Percentiles rank a stretch among this genome's conserved stretches.
Evolutionary conservation across 495 filamentous ascomycete genomes (phyloP).

Genomic region (Chaetomium cochliodes): DNA sequence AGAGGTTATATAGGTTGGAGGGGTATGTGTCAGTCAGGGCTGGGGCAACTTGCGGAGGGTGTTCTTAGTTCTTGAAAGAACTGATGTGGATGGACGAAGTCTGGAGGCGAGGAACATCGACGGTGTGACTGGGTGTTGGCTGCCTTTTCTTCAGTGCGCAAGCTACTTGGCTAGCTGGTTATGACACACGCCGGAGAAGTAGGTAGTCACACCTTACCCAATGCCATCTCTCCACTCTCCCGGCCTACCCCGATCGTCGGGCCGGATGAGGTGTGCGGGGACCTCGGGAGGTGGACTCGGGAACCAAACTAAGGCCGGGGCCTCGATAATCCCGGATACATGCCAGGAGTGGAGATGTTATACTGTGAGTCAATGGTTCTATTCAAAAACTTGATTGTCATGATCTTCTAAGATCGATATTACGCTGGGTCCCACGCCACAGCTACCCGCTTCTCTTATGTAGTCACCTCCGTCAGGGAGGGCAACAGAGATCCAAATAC

Average conservation of each 20-base stretch:
- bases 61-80: not conserved
- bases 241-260: conserved; percentile 12
- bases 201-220: not conserved
- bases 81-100: not conserved
- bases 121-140: not conserved
- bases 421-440: too few relatives aligned
- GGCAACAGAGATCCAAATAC: too few relatives aligned
- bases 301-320: conserved; percentile 4
- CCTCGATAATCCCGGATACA: conserved; percentile 12
- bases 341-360: not conserved
- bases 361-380: too few relatives aligned
- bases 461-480: too few relatives aligned
- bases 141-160: not conserved
- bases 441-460: too few relatives aligned
- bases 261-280: conserved; percentile 19
- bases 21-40: too few relatives aligned
- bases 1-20: not conserved
- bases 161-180: not conserved
- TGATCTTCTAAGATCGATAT: too few relatives aligned
- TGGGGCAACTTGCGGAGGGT: not conserved
- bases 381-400: too few relatives aligned
- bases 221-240: conserved; percentile 9
- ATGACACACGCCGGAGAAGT: not conserved
- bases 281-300: conserved; percentile 17
- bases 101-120: not conserved